phyloP scores from a whole-genome alignment of 805 yeast species.

The Kuraishia floccosa region DNA sequence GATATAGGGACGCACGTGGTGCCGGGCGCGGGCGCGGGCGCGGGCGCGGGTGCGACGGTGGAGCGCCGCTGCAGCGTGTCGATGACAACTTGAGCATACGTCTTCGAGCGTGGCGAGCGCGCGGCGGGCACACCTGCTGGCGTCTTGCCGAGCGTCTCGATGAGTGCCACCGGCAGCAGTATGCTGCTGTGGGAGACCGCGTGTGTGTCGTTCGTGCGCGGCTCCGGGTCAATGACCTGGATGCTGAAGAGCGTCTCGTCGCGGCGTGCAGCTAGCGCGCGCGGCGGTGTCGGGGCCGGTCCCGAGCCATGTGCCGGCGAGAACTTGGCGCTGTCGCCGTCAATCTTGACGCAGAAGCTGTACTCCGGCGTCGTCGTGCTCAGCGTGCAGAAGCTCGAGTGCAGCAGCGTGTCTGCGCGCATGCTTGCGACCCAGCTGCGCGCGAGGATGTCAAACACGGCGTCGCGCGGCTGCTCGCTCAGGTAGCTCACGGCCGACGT shows the following conservation, averaged over 20 bases:
- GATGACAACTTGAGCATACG: too few relatives aligned
- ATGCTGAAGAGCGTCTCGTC: too few relatives aligned
- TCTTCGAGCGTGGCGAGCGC: conserved; percentile 1
- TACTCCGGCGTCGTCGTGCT: conserved; percentile 8
- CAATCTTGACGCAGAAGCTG: conserved; percentile 28
- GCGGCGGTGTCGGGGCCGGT: too few relatives aligned
- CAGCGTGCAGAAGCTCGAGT: conserved; percentile 32
- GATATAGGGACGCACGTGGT: conserved; percentile 33
- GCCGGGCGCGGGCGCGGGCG: not conserved
- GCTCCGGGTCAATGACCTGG: too few relatives aligned
- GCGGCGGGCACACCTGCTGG: conserved; percentile 3
- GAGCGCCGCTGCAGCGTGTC: too few relatives aligned
- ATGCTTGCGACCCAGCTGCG: conserved; percentile 24
- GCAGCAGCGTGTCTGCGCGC: conserved; percentile 20
- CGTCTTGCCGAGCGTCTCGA: too few relatives aligned
- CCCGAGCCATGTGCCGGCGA: too few relatives aligned
- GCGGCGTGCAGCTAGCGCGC: too few relatives aligned
- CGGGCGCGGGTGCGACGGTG: not conserved
- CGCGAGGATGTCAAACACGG: conserved; percentile 30
- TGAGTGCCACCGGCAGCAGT: too few relatives aligned
- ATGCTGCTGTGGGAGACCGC: too few relatives aligned
- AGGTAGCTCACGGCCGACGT: not conserved
- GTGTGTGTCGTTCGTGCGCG: too few relatives aligned
- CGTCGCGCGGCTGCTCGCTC: not conserved
- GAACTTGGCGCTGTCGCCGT: conserved; percentile 18